Evolutionary conservation across 1,284 basidiomycete species (phyloP).

Genomic region (Leccinum griseonigrum): DNA sequence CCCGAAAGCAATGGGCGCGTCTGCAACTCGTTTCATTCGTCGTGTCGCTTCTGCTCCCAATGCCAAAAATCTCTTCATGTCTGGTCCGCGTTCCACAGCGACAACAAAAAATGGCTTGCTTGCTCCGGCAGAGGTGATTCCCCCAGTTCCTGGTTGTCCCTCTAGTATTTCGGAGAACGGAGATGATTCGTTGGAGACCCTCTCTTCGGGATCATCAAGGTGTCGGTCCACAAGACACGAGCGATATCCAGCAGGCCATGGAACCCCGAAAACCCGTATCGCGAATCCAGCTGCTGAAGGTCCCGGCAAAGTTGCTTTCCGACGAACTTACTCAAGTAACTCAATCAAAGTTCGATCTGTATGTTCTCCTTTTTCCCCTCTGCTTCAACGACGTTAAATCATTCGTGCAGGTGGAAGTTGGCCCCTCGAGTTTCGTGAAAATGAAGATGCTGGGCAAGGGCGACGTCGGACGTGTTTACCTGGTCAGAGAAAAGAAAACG

Average conservation of each 20-base stretch:
- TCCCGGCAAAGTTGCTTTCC: constrained; percentile 73
- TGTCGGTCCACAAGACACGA: constrained; percentile 42
- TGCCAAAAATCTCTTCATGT: constrained; percentile 84
- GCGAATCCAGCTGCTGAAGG: constrained; percentile 43
- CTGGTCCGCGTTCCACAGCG: constrained; percentile 49
- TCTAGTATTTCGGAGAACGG: constrained; percentile 54
- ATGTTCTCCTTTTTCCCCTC: constrained; percentile 30
- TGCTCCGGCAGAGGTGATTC: constrained; percentile 59
- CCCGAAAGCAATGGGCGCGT: constrained; percentile 62
- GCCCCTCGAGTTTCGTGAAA: constrained; percentile 89
- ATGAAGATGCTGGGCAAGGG: constrained; percentile 94
- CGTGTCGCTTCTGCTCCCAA: constrained; percentile 97
- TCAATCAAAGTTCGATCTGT: constrained; percentile 94
- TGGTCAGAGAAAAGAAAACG: constrained; percentile 94
- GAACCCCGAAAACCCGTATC: constrained; percentile 40
- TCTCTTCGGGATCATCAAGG: constrained; percentile 69
- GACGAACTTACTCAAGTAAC: constrained; percentile 94
- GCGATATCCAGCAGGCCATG: constrained; percentile 23
- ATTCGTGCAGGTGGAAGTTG: constrained; percentile 75
- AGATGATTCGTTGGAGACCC: constrained; percentile 66
- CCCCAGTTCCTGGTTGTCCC: constrained; percentile 47
- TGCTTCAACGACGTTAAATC: background rate
- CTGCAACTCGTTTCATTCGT: constrained; percentile 83
- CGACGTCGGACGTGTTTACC: constrained; percentile 94
- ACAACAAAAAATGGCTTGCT: constrained; percentile 75